Evolutionary conservation across 768 basidiomycete species (phyloP), one percentile per base, ranked within the genome.

Genomic region (Hygrocybe coccinea): DNA sequence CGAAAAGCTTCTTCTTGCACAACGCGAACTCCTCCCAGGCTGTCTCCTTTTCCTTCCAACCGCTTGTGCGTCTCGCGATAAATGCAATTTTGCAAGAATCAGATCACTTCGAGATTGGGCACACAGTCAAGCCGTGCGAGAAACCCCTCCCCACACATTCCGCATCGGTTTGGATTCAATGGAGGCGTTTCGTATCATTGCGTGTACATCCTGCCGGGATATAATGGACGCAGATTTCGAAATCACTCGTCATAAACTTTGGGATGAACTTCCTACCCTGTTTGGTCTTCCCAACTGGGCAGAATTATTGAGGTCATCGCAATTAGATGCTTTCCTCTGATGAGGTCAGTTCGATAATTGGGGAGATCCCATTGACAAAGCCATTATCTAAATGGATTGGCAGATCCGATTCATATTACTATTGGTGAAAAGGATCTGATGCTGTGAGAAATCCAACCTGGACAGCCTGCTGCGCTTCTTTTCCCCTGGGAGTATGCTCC

Each of bases 281-380:
- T 50, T 50, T 34, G 48, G 48, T 4, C 48, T 50, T n/a, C 48
- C 48, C 29, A 37, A 50, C 29, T 50, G 48, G 48, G 25, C 22
- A 2, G 44, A 46, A 22, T 22, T 46, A 22, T 17, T n/a, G 44
- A 46, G n/a, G 7, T 46, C 44, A 12, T 46, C 44, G 11, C 17
- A 46, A 22, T 19, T 46, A 17, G 44, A 46, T 9, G 6, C 44
- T 46, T 5, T n/a, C 15, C 7, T 22, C 21, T 46, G 44, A 46
- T 21, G 44, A 46, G 19, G 19, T 41, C 14, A 41, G 39, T 41
- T 14, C 11, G 39, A 15, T 15, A 14, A 3, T 19, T 10, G 3
- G 39, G 39, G 39, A 10, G 15, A 19, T 41, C 19, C 15, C 3
- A 19, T 41, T 15, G 14, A 10, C 15, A 41, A 15, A 41, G 5